A percentile compares a stretch with the other conserved stretches of the same genome.
Conservation (phyloP, 164 flowering plant species). For the Vitis riparia region DNA sequence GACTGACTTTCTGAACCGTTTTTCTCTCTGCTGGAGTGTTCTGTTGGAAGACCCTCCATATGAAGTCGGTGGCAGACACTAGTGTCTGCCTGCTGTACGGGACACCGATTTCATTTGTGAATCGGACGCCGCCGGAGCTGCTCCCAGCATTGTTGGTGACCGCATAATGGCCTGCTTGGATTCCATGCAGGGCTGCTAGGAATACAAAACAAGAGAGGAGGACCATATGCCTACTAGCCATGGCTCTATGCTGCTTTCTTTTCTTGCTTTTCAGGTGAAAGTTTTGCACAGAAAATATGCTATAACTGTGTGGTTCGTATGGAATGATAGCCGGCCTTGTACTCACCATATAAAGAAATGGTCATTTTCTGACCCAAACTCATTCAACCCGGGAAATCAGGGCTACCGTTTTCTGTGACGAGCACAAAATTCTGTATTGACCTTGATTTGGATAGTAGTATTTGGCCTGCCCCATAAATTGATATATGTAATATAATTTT, state of each 20-base stretch:
- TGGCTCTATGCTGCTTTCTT: neutral
- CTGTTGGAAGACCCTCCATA: constrained; percentile 19
- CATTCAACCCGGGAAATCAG: no score
- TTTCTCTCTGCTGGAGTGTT: constrained; percentile 16
- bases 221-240: neutral
- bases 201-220: constrained; percentile 7
- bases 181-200: neutral
- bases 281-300: neutral
- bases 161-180: constrained; percentile 5
- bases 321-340: no score
- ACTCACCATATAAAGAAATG: no score
- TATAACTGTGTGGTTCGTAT: no score
- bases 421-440: no score
- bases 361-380: no score
- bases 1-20: constrained; percentile 3
- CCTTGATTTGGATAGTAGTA: no score
- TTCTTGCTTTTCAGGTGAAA: neutral
- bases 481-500: no score
- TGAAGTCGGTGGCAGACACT: constrained; percentile 13
- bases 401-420: no score
- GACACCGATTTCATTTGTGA: constrained; percentile 15
- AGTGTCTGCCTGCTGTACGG: constrained; percentile 12
- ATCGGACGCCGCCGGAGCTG: constrained; percentile 25
- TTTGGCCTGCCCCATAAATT: no score
- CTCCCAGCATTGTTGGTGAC: constrained; percentile 3